phyloP scores from a whole-genome alignment of 2,329 filamentous ascomycete genomes.

The Thielaviopsis musarum region DNA sequence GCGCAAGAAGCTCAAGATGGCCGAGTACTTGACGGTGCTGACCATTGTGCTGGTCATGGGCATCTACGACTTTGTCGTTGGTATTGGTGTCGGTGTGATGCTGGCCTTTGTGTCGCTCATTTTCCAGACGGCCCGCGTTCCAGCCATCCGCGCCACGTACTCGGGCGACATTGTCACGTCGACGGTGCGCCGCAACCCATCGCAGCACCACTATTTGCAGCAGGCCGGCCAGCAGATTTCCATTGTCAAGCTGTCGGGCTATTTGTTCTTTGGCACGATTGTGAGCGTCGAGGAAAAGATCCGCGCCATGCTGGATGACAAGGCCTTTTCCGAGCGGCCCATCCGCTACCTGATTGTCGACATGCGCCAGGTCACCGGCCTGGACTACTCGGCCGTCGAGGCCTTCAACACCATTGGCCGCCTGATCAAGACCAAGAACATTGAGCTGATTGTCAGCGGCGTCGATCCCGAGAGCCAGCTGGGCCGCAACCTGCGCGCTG shows the following conservation, averaged over 20 bases:
- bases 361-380: constrained; percentile 71
- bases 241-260: constrained; percentile 81
- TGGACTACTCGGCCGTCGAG: constrained; percentile 93
- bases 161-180: constrained; percentile 79
- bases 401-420: constrained; percentile 87
- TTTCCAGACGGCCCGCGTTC: constrained; percentile 77
- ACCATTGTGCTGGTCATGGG: constrained; percentile 93
- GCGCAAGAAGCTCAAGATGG: constrained; percentile 67
- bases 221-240: constrained; percentile 78
- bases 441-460: constrained; percentile 69
- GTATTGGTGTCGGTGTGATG: constrained; percentile 81
- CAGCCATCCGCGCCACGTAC: constrained; percentile 79
- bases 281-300: constrained; percentile 88
- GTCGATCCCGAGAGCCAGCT: constrained; percentile 61
- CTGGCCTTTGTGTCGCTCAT: constrained; percentile 84
- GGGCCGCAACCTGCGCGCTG: constrained; percentile 62
- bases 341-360: constrained; percentile 86
- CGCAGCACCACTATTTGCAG: constrained; percentile 73
- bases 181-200: constrained; percentile 77
- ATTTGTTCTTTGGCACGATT: constrained; percentile 97
- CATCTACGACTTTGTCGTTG: constrained; percentile 87
- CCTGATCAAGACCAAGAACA: constrained; percentile 57
- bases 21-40: constrained; percentile 82
- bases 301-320: constrained; percentile 63
- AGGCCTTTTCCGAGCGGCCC: constrained; percentile 58